Base-by-base conservation (phyloP, 2,329 filamentous ascomycete species). In the Cladosporium sp. region DNA sequence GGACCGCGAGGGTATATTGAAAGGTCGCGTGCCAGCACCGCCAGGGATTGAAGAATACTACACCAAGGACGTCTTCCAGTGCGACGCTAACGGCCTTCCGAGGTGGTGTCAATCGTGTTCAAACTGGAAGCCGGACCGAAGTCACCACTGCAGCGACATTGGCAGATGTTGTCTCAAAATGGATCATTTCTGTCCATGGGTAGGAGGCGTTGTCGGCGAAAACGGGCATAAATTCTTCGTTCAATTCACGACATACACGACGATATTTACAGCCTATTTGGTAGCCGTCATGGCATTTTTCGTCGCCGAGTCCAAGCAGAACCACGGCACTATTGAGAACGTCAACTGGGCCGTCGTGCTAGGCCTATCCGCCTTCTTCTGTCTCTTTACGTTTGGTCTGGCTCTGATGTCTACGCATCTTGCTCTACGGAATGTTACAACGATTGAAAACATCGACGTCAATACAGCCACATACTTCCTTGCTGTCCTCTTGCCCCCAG, bases 131-230 rank as follows among this genome's bases (percentile, higher is more conserved):
- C 88, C 91, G 0, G 94, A 97, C 73, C 86, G 94, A 3, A 86
- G 90, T 2, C 93, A 97, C 75, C 94, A 98, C 77, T 96, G 91
- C 73, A 89, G 89, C 61, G 91, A 96, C 74, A 81, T 95, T 14
- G 87, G 60, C 56, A 74, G 73, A 46, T 76, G 74, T 62, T 65
- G 75, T 36, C 68, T 71, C 66, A 75, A 76, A 59, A 76, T 76
- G 74, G 74, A 76, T 59, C 74, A 76, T 69, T 95, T 93, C 73
- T 99, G 95, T 74, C 95, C 94, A 0, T 98, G 88, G 87, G 93
- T 96, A n/a, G 94, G 94, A 4, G 95, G 94, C 25, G 91, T 97
- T 69, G 89, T 99, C 11, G 90, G 88, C 0, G 93, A 97, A 76
- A 93, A 88, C 1, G 82, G 89, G 2, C 93, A 94, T 81, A 97